phyloP scores from a whole-genome alignment of 1,284 basidiomycete genomes.

The Melampsora larici-populina region DNA sequence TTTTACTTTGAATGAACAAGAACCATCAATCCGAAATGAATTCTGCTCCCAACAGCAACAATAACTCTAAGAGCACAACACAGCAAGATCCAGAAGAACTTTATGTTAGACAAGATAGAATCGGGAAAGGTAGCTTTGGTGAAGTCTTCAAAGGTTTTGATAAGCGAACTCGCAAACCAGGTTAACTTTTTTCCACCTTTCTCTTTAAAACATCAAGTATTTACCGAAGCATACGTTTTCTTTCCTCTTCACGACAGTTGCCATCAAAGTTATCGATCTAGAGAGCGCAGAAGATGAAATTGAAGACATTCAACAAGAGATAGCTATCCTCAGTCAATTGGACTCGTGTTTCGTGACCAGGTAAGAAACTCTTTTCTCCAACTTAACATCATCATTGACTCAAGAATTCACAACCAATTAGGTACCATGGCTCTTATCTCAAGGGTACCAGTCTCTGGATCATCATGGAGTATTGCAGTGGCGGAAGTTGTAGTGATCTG shows the following conservation, averaged over 20 bases:
- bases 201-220: not conserved
- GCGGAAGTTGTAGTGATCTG: conserved; percentile 60
- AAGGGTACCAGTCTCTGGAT: conserved; percentile 97
- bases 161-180: conserved; percentile 83
- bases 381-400: conserved; percentile 40
- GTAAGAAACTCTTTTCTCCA: conserved; percentile 58
- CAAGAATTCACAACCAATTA: conserved; percentile 50
- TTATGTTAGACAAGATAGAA: conserved; percentile 93
- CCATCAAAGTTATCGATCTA: conserved; percentile 96
- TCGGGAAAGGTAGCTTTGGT: conserved; percentile 94
- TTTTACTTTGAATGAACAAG: too few relatives aligned
- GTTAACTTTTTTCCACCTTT: conserved; percentile 59
- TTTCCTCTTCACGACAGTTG: conserved; percentile 46
- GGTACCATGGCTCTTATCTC: conserved; percentile 91
- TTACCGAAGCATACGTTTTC: not conserved
- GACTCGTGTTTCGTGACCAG: conserved; percentile 94
- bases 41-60: not conserved
- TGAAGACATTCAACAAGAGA: conserved; percentile 98
- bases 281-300: conserved; percentile 99
- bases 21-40: too few relatives aligned
- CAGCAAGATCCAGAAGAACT: conserved; percentile 79
- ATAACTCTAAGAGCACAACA: not conserved
- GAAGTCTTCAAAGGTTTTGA: conserved; percentile 97
- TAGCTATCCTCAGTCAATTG: conserved; percentile 94
- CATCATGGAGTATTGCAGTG: conserved; percentile 86